These are phyloP conservation scores for Alternaria brassicae DNA, from an alignment of 2,329 filamentous ascomycete species.

Conservation along the genomic window DNA sequence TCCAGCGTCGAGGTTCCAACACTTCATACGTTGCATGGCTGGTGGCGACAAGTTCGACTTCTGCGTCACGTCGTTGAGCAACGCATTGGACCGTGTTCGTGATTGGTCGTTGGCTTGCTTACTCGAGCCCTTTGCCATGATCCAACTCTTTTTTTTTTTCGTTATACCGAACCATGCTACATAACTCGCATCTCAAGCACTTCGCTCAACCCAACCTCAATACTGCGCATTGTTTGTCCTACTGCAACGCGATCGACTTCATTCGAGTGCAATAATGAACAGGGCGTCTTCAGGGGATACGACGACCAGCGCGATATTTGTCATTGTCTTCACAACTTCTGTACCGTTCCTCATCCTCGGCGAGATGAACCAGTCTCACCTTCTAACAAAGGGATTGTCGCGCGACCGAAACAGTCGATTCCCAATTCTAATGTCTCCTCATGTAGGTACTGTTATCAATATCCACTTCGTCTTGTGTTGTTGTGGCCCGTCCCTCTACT, in stretches of 20 bases:
- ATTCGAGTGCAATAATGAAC: too few species aligned
- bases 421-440: neutral
- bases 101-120: neutral
- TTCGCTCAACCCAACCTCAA: neutral
- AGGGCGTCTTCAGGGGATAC: too few species aligned
- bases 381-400: neutral
- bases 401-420: neutral
- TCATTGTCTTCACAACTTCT: neutral
- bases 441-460: rapidly evolving
- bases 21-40: neutral
- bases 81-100: neutral
- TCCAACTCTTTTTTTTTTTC: neutral
- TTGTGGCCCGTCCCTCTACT: neutral
- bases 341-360: neutral
- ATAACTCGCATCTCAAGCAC: neutral
- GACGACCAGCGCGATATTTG: neutral
- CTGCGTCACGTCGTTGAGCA: neutral
- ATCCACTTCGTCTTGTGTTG: neutral
- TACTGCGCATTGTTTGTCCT: neutral
- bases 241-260: neutral
- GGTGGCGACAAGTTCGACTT: neutral
- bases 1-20: neutral
- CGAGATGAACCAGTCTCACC: too few species aligned
- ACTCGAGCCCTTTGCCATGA: neutral
- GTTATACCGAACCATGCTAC: too few species aligned